Percentiles rank a stretch among this genome's conserved stretches.
Conservation (phyloP, 2,329 filamentous ascomycete genomes). For the Tricladium varicosporioides region DNA sequence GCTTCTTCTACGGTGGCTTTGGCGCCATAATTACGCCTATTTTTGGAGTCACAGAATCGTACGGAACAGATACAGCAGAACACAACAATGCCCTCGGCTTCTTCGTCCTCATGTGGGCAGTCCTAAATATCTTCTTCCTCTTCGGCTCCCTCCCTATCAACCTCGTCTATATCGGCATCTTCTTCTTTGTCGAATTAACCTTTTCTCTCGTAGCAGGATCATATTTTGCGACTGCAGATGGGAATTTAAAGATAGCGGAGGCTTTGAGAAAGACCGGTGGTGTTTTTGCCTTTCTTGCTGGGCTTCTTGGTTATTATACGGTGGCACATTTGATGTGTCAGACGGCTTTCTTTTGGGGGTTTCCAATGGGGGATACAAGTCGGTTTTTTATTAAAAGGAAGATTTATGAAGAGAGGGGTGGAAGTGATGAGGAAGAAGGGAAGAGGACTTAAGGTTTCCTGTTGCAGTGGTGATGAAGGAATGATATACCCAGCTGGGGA, state of each 20-base stretch:
- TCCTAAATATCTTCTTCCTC: slow-evolving; percentile 45
- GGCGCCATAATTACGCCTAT: slow-evolving; percentile 46
- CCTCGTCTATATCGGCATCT: slow-evolving; percentile 47
- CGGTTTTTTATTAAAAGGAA: slow-evolving; percentile 37
- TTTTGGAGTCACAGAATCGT: slow-evolving; percentile 44
- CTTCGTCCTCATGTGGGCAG: slow-evolving; percentile 48
- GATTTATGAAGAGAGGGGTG: background rate
- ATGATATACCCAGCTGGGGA: too few relatives aligned
- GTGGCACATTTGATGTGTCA: slow-evolving; percentile 42
- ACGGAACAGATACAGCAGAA: slow-evolving; percentile 40
- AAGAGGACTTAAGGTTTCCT: background rate
- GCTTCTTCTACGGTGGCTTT: slow-evolving; percentile 49
- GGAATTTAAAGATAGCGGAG: slow-evolving; percentile 32
- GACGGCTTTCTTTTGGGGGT: slow-evolving; percentile 36
- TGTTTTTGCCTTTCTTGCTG: slow-evolving; percentile 45
- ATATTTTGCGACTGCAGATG: slow-evolving; percentile 47
- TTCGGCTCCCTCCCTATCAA: slow-evolving; percentile 44
- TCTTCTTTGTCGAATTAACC: slow-evolving; percentile 44
- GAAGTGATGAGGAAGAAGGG: background rate
- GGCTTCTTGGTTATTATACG: slow-evolving; percentile 46
- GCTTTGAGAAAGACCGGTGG: slow-evolving; percentile 44
- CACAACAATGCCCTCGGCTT: slow-evolving; percentile 50
- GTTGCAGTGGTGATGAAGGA: too few relatives aligned
- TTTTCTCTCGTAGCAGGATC: slow-evolving; percentile 43
- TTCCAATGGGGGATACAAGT: slow-evolving; percentile 43